Evolutionary conservation across 2,329 filamentous ascomycete genomes (phyloP).

Genomic region (Aschersonia sp.): DNA sequence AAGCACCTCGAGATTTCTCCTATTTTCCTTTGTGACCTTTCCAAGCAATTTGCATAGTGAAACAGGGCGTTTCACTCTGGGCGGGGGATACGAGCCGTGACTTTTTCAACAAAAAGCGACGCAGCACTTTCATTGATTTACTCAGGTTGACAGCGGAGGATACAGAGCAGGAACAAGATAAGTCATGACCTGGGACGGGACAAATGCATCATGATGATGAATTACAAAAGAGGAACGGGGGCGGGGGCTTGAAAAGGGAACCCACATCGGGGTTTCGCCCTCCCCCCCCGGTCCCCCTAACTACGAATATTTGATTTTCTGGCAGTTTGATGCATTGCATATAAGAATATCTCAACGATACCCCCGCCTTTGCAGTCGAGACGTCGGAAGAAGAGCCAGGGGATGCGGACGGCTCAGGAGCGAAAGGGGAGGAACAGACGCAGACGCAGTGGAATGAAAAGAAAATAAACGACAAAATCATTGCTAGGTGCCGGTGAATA

Average conservation of each 20-base stretch:
- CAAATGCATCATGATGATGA: slow-evolving; percentile 5
- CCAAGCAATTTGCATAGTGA: slow-evolving; percentile 1
- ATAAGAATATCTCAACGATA: slow-evolving; percentile 27
- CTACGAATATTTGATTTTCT: slow-evolving; percentile 6
- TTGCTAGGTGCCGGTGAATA: not conserved
- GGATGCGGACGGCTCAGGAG: not conserved
- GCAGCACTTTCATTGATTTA: not conserved
- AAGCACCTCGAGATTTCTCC: not conserved
- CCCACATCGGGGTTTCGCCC: not conserved
- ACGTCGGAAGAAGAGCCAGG: slow-evolving; percentile 1
- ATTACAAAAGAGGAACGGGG: not conserved
- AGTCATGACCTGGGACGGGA: slow-evolving; percentile 1
- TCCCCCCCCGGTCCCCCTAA: slow-evolving; percentile 2
- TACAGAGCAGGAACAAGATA: not conserved
- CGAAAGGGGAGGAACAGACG: not conserved
- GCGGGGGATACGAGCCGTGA: slow-evolving; percentile 10
- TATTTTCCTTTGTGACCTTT: slow-evolving; percentile 1
- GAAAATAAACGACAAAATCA: not conserved
- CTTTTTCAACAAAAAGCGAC: slow-evolving; percentile 29
- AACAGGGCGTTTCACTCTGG: not conserved
- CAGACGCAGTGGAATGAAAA: not conserved
- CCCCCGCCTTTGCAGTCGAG: slow-evolving; percentile 14
- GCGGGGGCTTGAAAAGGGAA: not conserved
- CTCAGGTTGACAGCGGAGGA: not conserved
- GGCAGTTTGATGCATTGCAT: slow-evolving; percentile 14